phyloP scores from a whole-genome alignment of 2,329 filamentous ascomycete species.

The Boeremia lycopersici region DNA sequence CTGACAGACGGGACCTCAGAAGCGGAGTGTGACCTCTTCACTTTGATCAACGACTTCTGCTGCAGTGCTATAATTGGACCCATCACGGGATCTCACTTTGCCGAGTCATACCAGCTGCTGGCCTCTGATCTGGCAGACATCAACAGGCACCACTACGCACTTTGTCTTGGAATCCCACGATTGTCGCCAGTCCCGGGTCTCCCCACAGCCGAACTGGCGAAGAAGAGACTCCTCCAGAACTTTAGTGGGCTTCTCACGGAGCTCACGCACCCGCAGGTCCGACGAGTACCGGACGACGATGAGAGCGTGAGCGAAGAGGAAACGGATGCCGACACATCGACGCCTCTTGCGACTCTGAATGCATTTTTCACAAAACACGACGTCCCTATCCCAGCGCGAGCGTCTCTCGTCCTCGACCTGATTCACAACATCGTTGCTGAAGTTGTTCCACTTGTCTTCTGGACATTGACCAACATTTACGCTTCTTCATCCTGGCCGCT shows the following conservation, averaged over 20 bases:
- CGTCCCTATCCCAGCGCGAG: conserved; percentile 34
- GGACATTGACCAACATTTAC: conserved; percentile 42
- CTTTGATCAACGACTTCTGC: conserved; percentile 63
- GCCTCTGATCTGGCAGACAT: conserved; percentile 62
- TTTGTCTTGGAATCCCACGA: conserved; percentile 62
- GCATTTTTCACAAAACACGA: conserved; percentile 38
- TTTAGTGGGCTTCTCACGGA: conserved; percentile 36
- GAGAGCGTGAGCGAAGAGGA: conserved; percentile 44
- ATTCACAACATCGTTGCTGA: conserved; percentile 37
- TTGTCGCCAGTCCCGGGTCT: conserved; percentile 60
- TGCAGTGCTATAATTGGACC: conserved; percentile 58
- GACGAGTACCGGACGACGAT: conserved; percentile 37
- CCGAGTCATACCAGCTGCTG: conserved; percentile 49
- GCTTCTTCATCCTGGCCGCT: conserved; percentile 19
- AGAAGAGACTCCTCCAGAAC: conserved; percentile 37
- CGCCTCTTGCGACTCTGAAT: conserved; percentile 40
- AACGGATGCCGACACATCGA: conserved; percentile 42
- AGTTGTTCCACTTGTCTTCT: conserved; percentile 41
- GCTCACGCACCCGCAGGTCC: conserved; percentile 35
- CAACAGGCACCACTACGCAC: conserved; percentile 59
- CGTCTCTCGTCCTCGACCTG: conserved; percentile 37
- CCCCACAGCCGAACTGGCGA: conserved; percentile 42
- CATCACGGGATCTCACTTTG: conserved; percentile 59
- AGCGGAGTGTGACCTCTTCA: conserved; percentile 53
- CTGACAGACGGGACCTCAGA: conserved; percentile 49